Conservation (phyloP, 164 flowering plant species). For the Stephania yunnanensis region DNA sequence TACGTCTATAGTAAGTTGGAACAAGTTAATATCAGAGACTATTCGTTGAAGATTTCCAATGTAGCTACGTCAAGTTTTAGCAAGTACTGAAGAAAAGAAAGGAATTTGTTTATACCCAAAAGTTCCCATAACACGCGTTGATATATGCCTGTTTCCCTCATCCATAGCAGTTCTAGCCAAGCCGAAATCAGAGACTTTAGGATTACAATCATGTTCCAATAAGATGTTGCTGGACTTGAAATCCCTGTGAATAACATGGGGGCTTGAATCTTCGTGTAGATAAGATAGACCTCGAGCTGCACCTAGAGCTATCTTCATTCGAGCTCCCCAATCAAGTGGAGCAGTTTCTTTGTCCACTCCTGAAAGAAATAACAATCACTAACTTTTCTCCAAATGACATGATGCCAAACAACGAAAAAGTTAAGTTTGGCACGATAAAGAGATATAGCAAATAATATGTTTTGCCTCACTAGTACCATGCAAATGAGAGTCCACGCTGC, state of each 20-base stretch:
- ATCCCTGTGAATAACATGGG: conserved; percentile 89
- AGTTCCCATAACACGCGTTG: conserved; percentile 92
- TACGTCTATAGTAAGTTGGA: no score
- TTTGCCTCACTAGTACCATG: conserved; percentile 48
- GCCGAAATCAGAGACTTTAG: conserved; percentile 95
- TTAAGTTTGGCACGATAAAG: neutral
- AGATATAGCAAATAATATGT: neutral
- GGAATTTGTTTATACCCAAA: conserved; percentile 58
- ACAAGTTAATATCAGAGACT: no score
- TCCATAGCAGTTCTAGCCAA: conserved; percentile 77
- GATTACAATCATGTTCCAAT: conserved; percentile 80
- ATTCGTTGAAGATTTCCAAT: neutral
- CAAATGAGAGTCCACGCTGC: conserved; percentile 92
- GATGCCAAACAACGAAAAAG: neutral
- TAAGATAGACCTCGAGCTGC: conserved; percentile 95
- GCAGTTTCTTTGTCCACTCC: conserved; percentile 66
- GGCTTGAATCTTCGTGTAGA: conserved; percentile 96
- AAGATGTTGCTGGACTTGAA: conserved; percentile 94
- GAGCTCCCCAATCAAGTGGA: conserved; percentile 79
- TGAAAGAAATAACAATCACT: conserved; percentile 17
- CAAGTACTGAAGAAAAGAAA: neutral
- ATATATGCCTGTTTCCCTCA: conserved; percentile 65
- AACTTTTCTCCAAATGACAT: neutral
- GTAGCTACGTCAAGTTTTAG: neutral
- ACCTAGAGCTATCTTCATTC: conserved; percentile 91